Base-by-base conservation (phyloP, 345 rosid species). In the Salix brachista region DNA sequence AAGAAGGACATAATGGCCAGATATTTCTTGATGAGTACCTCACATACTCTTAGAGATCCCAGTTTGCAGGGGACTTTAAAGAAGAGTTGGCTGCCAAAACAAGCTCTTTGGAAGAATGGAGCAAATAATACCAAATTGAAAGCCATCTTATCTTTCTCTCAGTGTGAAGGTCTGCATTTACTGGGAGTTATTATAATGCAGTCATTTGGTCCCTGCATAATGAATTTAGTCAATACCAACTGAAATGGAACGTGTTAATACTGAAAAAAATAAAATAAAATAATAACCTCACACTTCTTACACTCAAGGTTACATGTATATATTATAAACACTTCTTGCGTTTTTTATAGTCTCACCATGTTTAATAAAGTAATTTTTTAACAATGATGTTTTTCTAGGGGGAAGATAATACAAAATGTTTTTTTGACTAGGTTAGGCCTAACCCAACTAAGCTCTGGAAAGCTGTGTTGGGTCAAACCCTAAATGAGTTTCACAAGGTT, bases 21-120 rank as follows among this genome's bases (percentile, higher is more conserved):
- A 62, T 25, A 52, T 52, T 19, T 52, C 58, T 19, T 52, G 58
- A 11, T 25, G 34, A 4, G 67, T 9, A 30, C 34, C 9, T 30
- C 3, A 13, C 34, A 26, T 62, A 9, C 30, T 23, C 23, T 1
- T 62, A 16, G 16, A 62, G 0, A 62, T 28, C 36, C 66, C 18
- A 23, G 18, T 25, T 62, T 26, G 30, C 32, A 8, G 28, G 32
- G 65, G 66, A 14, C 28, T n/a, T 25, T 11, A 10, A 61, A 52
- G 26, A 52, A 54, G 41, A 76, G 67, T 76, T 68, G 44, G 73
- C 72, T 67, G 41, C 73, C 68, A 58, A 76, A 76, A 52, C 67
- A 62, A 19, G 25, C 23, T 25, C 28, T 58, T 34, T 46, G 9
- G 48, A 77, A 61, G 65, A 25, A 13, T 48, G 41, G 16, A 36